Conservation (phyloP, 306 rosid genomes). For the Comarum palustre region DNA sequence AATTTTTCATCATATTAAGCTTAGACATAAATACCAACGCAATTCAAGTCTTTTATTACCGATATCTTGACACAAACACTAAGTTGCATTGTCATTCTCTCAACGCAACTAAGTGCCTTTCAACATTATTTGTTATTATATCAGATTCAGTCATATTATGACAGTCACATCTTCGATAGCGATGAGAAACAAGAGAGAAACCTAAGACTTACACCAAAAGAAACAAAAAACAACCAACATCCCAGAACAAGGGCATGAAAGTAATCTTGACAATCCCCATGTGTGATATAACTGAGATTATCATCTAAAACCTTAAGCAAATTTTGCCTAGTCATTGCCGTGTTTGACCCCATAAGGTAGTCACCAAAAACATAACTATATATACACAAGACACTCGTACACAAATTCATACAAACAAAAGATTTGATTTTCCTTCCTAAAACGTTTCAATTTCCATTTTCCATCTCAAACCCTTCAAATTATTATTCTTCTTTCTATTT, state of each 20-base stretch:
- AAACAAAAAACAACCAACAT: not conserved
- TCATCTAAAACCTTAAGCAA: not conserved
- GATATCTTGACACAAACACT: too few relatives aligned
- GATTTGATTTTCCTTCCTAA: not conserved
- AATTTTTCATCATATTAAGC: too few relatives aligned
- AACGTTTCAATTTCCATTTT: not conserved
- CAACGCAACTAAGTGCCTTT: not conserved
- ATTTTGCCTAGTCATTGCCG: conserved; percentile 62
- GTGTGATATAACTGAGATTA: not conserved
- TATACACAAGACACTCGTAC: not conserved
- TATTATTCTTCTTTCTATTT: not conserved
- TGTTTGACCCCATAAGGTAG: conserved; percentile 65
- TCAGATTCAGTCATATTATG: too few relatives aligned
- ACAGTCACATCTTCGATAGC: not conserved
- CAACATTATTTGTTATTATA: not conserved
- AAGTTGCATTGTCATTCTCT: not conserved
- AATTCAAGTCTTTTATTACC: too few relatives aligned
- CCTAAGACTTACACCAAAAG: not conserved
- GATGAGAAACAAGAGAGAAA: not conserved
- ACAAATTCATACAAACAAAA: not conserved
- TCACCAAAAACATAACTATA: conserved; percentile 12
- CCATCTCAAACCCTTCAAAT: not conserved
- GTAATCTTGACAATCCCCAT: not conserved
- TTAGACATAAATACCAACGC: too few relatives aligned
- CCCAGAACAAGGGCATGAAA: not conserved